Percentiles rank a stretch among this genome's conserved stretches.
Conservation (phyloP, 1,284 basidiomycete species). For the Bjerkandera adusta region DNA sequence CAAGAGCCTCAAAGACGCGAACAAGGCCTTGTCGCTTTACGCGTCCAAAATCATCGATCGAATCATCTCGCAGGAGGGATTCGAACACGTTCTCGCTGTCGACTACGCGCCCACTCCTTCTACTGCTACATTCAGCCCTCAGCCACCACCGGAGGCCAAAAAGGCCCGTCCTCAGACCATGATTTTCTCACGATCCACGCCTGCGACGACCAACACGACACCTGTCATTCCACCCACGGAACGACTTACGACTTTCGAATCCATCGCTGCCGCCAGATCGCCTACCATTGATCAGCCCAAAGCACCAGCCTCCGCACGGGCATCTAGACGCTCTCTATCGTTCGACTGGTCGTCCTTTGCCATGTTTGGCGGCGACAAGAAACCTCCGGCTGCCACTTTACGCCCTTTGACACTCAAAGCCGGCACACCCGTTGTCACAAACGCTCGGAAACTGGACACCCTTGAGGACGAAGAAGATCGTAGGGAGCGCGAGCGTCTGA, state of each 20-base stretch:
- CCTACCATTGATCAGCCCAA: conserved; percentile 25
- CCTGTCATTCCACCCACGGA: conserved; percentile 27
- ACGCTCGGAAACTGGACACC: conserved; percentile 74
- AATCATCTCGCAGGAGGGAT: conserved; percentile 91
- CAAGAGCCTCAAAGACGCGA: conserved; percentile 89
- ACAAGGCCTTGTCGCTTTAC: conserved; percentile 91
- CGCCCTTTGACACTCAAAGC: conserved; percentile 74
- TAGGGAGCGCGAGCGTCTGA: conserved; percentile 77
- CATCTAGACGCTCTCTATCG: conserved; percentile 71
- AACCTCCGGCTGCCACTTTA: conserved; percentile 43
- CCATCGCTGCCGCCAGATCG: conserved; percentile 34
- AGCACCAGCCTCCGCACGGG: conserved; percentile 32
- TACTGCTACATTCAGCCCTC: conserved; percentile 25
- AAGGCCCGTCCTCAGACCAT: conserved; percentile 62
- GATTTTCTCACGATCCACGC: conserved; percentile 46
- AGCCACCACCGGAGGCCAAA: conserved; percentile 28
- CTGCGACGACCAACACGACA: conserved; percentile 20
- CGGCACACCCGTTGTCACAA: conserved; percentile 53
- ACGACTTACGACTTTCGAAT: conserved; percentile 33
- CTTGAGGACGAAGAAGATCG: conserved; percentile 88
- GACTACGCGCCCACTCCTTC: conserved; percentile 59
- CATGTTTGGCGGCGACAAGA: conserved; percentile 59
- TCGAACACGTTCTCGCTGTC: conserved; percentile 88
- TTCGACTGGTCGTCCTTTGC: conserved; percentile 80
- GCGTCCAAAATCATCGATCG: conserved; percentile 96